Percentiles rank a stretch among this genome's conserved stretches.
phyloP scores from a whole-genome alignment of 1,284 basidiomycete species.

The Apiotrichum gracile region DNA sequence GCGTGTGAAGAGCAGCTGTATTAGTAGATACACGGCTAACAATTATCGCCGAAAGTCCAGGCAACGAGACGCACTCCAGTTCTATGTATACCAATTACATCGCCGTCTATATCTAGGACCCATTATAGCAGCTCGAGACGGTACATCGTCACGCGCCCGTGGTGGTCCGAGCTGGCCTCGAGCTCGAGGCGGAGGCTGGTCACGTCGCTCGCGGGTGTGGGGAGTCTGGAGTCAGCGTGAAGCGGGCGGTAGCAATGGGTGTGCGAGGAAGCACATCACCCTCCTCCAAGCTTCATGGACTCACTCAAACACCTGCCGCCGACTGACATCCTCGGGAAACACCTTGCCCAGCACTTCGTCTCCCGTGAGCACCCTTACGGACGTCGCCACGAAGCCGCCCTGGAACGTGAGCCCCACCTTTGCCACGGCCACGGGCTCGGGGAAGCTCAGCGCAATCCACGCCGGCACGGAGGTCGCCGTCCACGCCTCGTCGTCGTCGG shows the following conservation, averaged over 20 bases:
- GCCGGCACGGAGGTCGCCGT: slow-evolving; percentile 34
- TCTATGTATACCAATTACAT: no score
- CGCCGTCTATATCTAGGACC: no score
- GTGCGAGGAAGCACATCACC: neutral
- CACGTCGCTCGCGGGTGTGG: neutral
- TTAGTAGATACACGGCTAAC: no score
- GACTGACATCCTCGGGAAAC: slow-evolving; percentile 43
- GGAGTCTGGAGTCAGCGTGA: slow-evolving; percentile 2
- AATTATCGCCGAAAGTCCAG: no score
- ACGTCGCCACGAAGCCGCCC: slow-evolving; percentile 45
- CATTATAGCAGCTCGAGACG: slow-evolving; percentile 29
- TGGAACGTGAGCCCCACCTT: slow-evolving; percentile 45
- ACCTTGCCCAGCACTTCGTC: slow-evolving; percentile 36
- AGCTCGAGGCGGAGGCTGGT: slow-evolving; percentile 32
- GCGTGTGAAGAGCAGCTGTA: no score
- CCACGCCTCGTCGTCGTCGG: slow-evolving; percentile 29
- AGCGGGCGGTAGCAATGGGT: neutral
- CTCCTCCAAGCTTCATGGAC: slow-evolving; percentile 5
- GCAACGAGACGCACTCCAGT: no score
- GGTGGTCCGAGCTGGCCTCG: slow-evolving; percentile 43
- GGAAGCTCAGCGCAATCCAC: slow-evolving; percentile 34
- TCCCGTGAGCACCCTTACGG: slow-evolving; percentile 17
- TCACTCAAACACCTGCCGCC: slow-evolving; percentile 43
- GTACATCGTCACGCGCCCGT: slow-evolving; percentile 46
- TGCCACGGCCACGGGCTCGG: slow-evolving; percentile 27